These are phyloP conservation scores for Fragaria vesca DNA, from an alignment of 306 rosid genomes.

Conservation along the genomic window DNA sequence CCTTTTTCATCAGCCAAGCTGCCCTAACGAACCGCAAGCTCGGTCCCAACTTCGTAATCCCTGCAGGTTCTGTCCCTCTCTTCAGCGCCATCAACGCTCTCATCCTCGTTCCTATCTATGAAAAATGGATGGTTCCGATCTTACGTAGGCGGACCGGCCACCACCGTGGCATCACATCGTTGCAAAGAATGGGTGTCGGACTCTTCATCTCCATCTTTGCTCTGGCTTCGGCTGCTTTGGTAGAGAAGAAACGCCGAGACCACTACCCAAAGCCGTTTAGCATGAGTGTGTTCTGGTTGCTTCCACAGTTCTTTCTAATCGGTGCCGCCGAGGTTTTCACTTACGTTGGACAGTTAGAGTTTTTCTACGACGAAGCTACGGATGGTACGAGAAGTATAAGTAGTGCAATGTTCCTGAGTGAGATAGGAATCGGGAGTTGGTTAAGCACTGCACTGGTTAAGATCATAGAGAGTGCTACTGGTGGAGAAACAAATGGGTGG, in stretches of 20 bases:
- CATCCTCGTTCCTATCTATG: slow-evolving; percentile 52
- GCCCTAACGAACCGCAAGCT: slow-evolving; percentile 39
- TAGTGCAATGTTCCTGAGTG: slow-evolving; percentile 51
- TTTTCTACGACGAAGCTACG: slow-evolving; percentile 62
- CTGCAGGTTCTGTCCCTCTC: slow-evolving; percentile 45
- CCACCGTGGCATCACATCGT: slow-evolving; percentile 59
- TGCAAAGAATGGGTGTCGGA: slow-evolving; percentile 59
- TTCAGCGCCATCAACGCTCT: slow-evolving; percentile 49
- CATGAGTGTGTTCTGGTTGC: slow-evolving; percentile 60
- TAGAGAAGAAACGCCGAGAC: slow-evolving; percentile 42
- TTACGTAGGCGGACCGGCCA: slow-evolving; percentile 45
- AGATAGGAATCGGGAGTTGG: slow-evolving; percentile 62
- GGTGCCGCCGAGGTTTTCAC: slow-evolving; percentile 64
- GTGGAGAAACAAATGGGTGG: slow-evolving; percentile 50
- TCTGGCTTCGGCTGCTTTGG: slow-evolving; percentile 45
- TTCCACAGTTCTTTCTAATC: slow-evolving; percentile 56
- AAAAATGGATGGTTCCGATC: slow-evolving; percentile 45
- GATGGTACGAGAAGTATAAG: slow-evolving; percentile 62
- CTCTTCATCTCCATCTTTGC: slow-evolving; percentile 52
- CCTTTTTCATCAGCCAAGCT: slow-evolving; percentile 64
- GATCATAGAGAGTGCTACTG: slow-evolving; percentile 26
- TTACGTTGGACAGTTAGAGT: slow-evolving; percentile 68
- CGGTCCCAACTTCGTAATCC: slow-evolving; percentile 38
- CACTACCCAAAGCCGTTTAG: slow-evolving; percentile 6
- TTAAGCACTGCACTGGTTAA: slow-evolving; percentile 46